These are phyloP conservation scores for Platismatia glauca DNA, from an alignment of 495 filamentous ascomycete species.

Conservation along the genomic window DNA sequence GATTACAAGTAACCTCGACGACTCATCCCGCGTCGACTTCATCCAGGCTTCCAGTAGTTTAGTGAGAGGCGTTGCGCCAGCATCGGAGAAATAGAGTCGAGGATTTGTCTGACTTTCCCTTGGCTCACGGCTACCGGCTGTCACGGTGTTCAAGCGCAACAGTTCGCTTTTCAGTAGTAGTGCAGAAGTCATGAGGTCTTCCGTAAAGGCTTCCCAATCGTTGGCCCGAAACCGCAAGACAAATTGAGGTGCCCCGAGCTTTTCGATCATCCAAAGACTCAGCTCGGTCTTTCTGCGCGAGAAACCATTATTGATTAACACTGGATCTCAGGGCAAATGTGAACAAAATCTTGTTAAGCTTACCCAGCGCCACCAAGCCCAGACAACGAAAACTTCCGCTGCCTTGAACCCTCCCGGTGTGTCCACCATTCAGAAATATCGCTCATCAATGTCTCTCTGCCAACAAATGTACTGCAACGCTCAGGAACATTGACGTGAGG, in stretches of 20 bases:
- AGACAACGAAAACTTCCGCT: conserved; percentile 1
- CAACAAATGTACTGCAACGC: conserved; percentile 3
- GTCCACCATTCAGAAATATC: background rate
- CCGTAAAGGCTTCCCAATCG: background rate
- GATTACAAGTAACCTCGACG: background rate
- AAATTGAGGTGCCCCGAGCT: background rate
- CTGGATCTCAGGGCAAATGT: background rate
- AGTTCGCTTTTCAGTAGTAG: background rate
- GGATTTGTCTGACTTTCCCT: background rate
- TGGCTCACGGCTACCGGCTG: too few relatives aligned
- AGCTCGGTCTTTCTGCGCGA: conserved; percentile 4
- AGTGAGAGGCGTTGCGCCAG: background rate
- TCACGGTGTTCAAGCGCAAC: background rate
- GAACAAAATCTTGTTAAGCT: background rate
- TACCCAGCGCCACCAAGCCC: conserved; percentile 4
- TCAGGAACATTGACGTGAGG: background rate
- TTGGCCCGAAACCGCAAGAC: conserved; percentile 3
- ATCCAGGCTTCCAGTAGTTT: background rate
- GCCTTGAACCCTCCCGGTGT: background rate
- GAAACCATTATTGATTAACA: too few relatives aligned
- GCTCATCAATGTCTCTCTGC: background rate
- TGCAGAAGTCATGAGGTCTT: background rate
- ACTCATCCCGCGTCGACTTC: background rate
- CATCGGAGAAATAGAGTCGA: background rate
- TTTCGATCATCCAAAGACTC: background rate